Base-by-base conservation (phyloP, 176 grass and related monocot genomes). In the Avena sativa region DNA sequence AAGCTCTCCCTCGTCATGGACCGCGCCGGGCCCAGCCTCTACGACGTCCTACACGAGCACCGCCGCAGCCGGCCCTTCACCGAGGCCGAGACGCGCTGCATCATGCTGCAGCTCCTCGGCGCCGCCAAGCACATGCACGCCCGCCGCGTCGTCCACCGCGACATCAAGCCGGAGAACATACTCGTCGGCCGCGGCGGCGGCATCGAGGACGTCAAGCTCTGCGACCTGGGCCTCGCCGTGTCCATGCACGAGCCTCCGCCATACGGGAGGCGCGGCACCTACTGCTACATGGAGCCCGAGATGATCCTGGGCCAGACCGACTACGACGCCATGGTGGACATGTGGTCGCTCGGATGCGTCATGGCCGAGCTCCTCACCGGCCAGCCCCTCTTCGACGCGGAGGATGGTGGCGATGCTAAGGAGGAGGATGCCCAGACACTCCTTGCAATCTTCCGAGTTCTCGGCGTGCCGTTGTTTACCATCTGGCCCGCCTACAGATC, bases 141-240 rank as follows among this genome's bases (percentile, higher is more conserved):
- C 16, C 69, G 23, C 23, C 5, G 7, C 58, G 10, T 92, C 88
- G 12, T 90, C n/a, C 88, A 90, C 68, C 80, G 84, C 30, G 91
- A 87, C 81, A 76, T 90, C 51, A 93, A 89, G 55, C 91, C 79
- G 4, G 23, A n/a, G 48, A 87, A 93, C 85, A 88, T 91, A 26
- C 74, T 76, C 65, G 72, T 93, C 10, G 82, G 86, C 32, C 28
- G 9, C 13, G 11, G 47, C 1, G 78, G 16, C 74, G 46, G 6
- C 46, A 10, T 53, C 10, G 1, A 26, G 12, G 48, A 30, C 34
- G 14, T 76, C 74, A 76, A 76, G 74, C 4, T 76, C 1, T 76
- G 74, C 26, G 74, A 55, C 49, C 7, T 76, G 9, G 74, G 49
- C 13, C 49, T 76, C 49, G 49, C 74, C 3, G 0, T 76, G 15